Evolutionary conservation across 139 green algal species (phyloP), one percentile per base, ranked within the genome.

Genomic region (Haematococcus lacustris): DNA sequence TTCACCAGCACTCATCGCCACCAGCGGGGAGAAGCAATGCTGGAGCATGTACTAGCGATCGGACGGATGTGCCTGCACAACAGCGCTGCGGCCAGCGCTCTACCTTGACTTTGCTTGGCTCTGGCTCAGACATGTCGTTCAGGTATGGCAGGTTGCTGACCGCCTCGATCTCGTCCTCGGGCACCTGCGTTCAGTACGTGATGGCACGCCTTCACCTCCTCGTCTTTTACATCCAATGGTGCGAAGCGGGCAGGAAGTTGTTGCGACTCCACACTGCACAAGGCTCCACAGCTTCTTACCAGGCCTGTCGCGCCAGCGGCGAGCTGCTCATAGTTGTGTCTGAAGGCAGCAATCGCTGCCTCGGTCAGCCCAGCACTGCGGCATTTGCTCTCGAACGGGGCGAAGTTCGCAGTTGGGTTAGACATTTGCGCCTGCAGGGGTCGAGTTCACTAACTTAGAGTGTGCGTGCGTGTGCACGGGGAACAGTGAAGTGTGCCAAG

Each of bases 291-390:
- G 38, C 34, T 34, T 38, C 53, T 60, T 47, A 96, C 90, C 85
- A 97, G 77, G 39, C 92, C 92, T 7, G 90, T 96, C 1, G 84
- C 90, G 32, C 91, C 91, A 28, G 81, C 82, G 0, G 89, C 84
- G 2, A 97, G 80, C 82, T 95, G 88, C 35, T 93, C 84, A 67
- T 93, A 97, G 77, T 97, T 97, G 43, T 83, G 68, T 66, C 88
- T 86, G 76, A 97, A 97, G 0, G 92, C 90, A 1, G 72, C 87
- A 21, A 95, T 88, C 0, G 92, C 91, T 2, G 91, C 91, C 6
- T 91, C 62, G 76, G 37, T 38, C 21, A 70, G 64, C 37, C 64
- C 64, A 6, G 33, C 21, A 25, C 23, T 7, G 37, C 51, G 50
- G 64, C 64, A 70, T 38, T 70, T 70, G 26, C 23, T 39, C 30